Base-by-base conservation (phyloP, 805 yeast genomes). In the Wickerhamomyces sydowiorum region DNA sequence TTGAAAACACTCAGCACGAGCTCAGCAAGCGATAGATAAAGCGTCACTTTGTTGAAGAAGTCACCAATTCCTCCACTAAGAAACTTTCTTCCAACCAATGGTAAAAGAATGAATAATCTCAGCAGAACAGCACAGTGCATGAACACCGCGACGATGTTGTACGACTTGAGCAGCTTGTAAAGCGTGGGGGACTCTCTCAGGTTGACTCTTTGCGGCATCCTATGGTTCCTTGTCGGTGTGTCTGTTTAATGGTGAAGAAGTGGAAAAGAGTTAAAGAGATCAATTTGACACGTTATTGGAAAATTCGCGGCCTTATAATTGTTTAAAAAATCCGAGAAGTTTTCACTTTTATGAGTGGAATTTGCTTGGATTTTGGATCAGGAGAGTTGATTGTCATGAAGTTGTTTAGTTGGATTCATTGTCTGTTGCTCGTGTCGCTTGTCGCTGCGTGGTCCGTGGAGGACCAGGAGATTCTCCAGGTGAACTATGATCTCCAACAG, bases 401-500 rank as follows among this genome's bases (percentile, higher is more conserved):
- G n/a, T n/a, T n/a, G n/a, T n/a, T n/a, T n/a, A n/a, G n/a, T n/a
- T n/a, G n/a, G n/a, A n/a, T n/a, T n/a, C n/a, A n/a, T n/a, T n/a
- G n/a, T n/a, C n/a, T n/a, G 21, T 29, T 44, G 7, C 17, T 49
- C 5, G 35, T 57, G 9, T 42, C 52, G 24, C 32, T 56, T 1
- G 20, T 57, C 5, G 59, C 50, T 8, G 75, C 72, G 5, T 84
- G 89, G 78, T 57, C 79, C 2, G 66, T 80, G 0, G 79, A 76
- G 42, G 97, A 91, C 61, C 70, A 83, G 27, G 96, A 90, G 64
- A 80, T 91, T 42, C 89, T 91, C 66, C 70, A 74, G 41, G 67
- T 87, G 41, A 81, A 80, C 43, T 80, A 82, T 41, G 81, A 78
- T 37, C 60, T 90, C 33, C 72, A 71, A 39, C 59, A 67, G 35